These are phyloP conservation scores for Tetradesmus obliquus DNA, from an alignment of 139 green algal species.

Conservation along the genomic window DNA sequence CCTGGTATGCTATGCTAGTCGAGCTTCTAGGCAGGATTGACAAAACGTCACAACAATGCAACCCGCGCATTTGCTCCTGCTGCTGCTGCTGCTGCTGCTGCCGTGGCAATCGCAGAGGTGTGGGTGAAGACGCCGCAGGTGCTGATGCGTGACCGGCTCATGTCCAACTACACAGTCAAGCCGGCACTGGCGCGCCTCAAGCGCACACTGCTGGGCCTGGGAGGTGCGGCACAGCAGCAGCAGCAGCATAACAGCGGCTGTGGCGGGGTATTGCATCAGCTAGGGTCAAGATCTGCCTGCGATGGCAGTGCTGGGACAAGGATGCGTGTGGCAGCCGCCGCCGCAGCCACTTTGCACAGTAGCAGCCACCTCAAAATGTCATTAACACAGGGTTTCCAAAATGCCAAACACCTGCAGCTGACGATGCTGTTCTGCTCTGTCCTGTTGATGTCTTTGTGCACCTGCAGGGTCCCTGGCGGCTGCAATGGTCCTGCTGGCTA, in stretches of 20 bases:
- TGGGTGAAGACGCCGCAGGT: slow-evolving; percentile 80
- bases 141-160: slow-evolving; percentile 72
- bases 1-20: too few relatives aligned
- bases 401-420: background rate
- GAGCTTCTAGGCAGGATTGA: too few relatives aligned
- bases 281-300: background rate
- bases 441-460: background rate
- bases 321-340: background rate
- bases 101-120: slow-evolving; percentile 22
- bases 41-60: too few relatives aligned
- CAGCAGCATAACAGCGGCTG: background rate
- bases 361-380: too few relatives aligned
- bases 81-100: background rate
- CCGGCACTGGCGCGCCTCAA: slow-evolving; percentile 57
- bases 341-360: too few relatives aligned
- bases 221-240: slow-evolving; percentile 20
- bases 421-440: background rate
- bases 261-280: background rate
- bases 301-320: background rate
- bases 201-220: slow-evolving; percentile 54
- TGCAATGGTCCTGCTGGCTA: slow-evolving; percentile 41
- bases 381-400: too few relatives aligned
- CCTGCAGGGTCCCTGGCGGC: slow-evolving; percentile 31
- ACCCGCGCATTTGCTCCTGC: too few relatives aligned
- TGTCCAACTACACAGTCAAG: slow-evolving; percentile 58